These are phyloP conservation scores for Maudiozyma pseudohumilis DNA, from an alignment of 805 yeast genomes.

Conservation along the genomic window DNA sequence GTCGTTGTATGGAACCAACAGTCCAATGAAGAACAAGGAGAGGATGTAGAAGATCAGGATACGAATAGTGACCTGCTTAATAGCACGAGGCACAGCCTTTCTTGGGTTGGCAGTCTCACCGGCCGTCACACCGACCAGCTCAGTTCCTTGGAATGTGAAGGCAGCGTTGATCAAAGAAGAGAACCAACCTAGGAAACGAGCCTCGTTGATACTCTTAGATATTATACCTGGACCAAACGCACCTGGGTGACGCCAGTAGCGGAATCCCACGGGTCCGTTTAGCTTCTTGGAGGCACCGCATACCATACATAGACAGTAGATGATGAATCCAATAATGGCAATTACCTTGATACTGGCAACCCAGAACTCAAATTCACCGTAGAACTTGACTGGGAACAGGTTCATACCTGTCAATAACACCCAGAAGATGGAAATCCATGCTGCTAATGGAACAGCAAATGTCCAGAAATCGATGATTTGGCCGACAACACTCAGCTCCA, in stretches of 20 bases:
- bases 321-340: conserved; percentile 61
- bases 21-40: conserved; percentile 58
- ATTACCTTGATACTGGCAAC: conserved; percentile 55
- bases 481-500: conserved; percentile 64
- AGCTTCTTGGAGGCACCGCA: conserved; percentile 52
- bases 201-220: conserved; percentile 40
- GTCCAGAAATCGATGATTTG: conserved; percentile 61
- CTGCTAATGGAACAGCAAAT: conserved; percentile 55
- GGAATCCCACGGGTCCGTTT: conserved; percentile 64
- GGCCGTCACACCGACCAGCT: conserved; percentile 63
- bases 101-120: conserved; percentile 67
- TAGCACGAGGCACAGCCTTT: conserved; percentile 62
- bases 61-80: conserved; percentile 57
- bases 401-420: conserved; percentile 44
- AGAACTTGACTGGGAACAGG: conserved; percentile 56
- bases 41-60: conserved; percentile 56
- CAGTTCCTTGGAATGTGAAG: conserved; percentile 77
- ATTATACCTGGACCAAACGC: conserved; percentile 61
- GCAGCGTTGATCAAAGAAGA: conserved; percentile 62
- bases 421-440: conserved; percentile 63
- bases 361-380: conserved; percentile 75
- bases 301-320: conserved; percentile 60
- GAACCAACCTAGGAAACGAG: conserved; percentile 59
- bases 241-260: conserved; percentile 76
- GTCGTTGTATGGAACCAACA: conserved; percentile 62